A percentile compares a stretch with the other conserved stretches of the same genome.
Evolutionary conservation across 2,329 filamentous ascomycete genomes (phyloP).

Genomic region (Pseudogymnoascus sp.): DNA sequence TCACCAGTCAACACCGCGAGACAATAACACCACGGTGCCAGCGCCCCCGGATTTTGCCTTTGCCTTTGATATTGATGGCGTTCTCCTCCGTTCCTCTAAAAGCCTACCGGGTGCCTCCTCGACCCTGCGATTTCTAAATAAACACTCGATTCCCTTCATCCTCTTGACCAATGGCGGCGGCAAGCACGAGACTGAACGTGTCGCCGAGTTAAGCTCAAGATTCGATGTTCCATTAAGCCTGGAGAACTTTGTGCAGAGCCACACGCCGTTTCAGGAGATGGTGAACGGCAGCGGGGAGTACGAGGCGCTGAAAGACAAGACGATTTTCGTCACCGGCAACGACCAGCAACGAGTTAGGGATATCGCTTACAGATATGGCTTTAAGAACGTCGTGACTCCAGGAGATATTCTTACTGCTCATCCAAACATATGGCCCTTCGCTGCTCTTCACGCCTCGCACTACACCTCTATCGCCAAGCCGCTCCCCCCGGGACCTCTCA

Average conservation of each 20-base stretch:
- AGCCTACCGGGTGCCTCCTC: slow-evolving; percentile 71
- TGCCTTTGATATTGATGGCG: slow-evolving; percentile 63
- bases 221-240: slow-evolving; percentile 57
- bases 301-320: slow-evolving; percentile 49
- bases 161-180: slow-evolving; percentile 94
- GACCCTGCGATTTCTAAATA: slow-evolving; percentile 64
- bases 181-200: slow-evolving; percentile 66
- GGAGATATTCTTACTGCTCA: slow-evolving; percentile 72
- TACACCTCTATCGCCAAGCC: slow-evolving; percentile 51
- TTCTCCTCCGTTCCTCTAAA: slow-evolving; percentile 75
- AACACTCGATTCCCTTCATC: slow-evolving; percentile 78
- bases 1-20: not conserved
- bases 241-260: slow-evolving; percentile 75
- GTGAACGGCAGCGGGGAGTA: slow-evolving; percentile 49
- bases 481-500: slow-evolving; percentile 51
- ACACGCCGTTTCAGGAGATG: slow-evolving; percentile 78
- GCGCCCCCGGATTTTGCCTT: slow-evolving; percentile 9
- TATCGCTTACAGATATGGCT: slow-evolving; percentile 50
- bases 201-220: slow-evolving; percentile 58
- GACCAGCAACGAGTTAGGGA: slow-evolving; percentile 41
- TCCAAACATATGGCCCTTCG: slow-evolving; percentile 77
- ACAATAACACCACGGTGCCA: not conserved
- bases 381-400: slow-evolving; percentile 74
- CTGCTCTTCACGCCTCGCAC: slow-evolving; percentile 53
- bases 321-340: slow-evolving; percentile 67